Evolutionary conservation across 1,284 basidiomycete genomes (phyloP).

Genomic region (Volvariella surrecta): DNA sequence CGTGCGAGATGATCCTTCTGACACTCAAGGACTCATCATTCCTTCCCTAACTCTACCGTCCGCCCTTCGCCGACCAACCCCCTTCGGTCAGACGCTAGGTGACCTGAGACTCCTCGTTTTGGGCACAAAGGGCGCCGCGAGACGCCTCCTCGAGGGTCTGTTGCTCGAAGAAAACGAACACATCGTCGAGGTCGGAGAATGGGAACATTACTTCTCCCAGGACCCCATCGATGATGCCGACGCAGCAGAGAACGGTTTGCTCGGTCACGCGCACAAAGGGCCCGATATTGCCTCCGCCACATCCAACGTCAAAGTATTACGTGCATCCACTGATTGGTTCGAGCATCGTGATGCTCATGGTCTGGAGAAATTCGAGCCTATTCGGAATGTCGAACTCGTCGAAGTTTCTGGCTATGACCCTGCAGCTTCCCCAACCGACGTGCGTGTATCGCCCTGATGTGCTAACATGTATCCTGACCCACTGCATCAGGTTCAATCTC

Average conservation of each 20-base stretch:
- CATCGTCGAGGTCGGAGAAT: slow-evolving; percentile 46
- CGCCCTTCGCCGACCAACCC: slow-evolving; percentile 47
- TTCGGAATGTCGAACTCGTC: slow-evolving; percentile 52
- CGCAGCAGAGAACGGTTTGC: slow-evolving; percentile 19
- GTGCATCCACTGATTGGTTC: slow-evolving; percentile 61
- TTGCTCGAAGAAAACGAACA: slow-evolving; percentile 57
- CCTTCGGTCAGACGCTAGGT: slow-evolving; percentile 57
- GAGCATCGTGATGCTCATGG: slow-evolving; percentile 56
- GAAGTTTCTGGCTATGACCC: slow-evolving; percentile 37
- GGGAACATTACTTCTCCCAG: slow-evolving; percentile 31
- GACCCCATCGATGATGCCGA: slow-evolving; percentile 1
- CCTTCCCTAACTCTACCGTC: slow-evolving; percentile 58
- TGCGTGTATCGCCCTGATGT: slow-evolving; percentile 19
- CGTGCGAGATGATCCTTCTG: slow-evolving; percentile 27
- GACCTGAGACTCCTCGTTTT: slow-evolving; percentile 48
- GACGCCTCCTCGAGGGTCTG: slow-evolving; percentile 24
- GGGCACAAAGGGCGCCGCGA: slow-evolving; percentile 30
- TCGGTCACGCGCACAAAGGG: background rate
- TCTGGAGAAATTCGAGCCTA: slow-evolving; percentile 53
- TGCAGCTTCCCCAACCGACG: slow-evolving; percentile 23
- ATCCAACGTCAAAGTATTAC: slow-evolving; percentile 23
- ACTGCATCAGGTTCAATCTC: slow-evolving; percentile 18
- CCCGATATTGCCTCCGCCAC: too few relatives aligned
- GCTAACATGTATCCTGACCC: background rate
- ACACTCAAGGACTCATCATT: slow-evolving; percentile 47